Percentiles rank a stretch among this genome's conserved stretches.
phyloP scores from a whole-genome alignment of 2,329 filamentous ascomycete species.

The Chaetomium strumarium region DNA sequence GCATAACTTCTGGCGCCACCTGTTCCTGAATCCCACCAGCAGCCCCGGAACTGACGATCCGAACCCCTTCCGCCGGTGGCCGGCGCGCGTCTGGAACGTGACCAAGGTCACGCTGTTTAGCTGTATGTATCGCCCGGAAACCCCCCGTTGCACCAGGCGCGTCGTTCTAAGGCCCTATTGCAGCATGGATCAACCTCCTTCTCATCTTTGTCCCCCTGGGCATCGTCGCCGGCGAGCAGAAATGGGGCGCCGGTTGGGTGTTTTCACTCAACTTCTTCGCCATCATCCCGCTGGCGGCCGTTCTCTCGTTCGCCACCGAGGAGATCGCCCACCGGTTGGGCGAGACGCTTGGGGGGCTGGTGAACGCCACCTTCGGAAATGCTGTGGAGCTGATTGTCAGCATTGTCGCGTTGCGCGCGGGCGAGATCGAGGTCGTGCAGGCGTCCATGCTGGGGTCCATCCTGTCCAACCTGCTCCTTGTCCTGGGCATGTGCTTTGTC shows the following conservation, averaged over 20 bases:
- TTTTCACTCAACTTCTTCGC: conserved; percentile 77
- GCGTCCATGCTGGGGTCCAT: conserved; percentile 96
- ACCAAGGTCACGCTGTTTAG: conserved; percentile 53
- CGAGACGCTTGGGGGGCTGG: conserved; percentile 65
- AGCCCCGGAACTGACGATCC: conserved; percentile 49
- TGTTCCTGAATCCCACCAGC: conserved; percentile 45
- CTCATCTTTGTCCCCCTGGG: conserved; percentile 70
- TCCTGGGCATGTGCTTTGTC: conserved; percentile 75
- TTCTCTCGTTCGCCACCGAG: conserved; percentile 72
- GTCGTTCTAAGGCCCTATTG: background rate
- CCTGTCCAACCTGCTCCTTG: conserved; percentile 86
- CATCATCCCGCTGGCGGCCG: conserved; percentile 68
- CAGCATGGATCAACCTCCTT: conserved; percentile 61
- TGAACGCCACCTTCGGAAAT: conserved; percentile 75
- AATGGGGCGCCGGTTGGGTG: conserved; percentile 60
- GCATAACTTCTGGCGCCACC: conserved; percentile 24
- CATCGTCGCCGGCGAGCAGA: conserved; percentile 57
- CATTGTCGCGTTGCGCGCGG: conserved; percentile 79
- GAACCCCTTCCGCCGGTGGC: conserved; percentile 40
- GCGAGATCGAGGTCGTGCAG: conserved; percentile 93
- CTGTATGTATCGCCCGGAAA: conserved; percentile 39
- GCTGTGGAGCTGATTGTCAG: conserved; percentile 80
- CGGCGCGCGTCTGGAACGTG: conserved; percentile 49
- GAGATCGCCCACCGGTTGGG: conserved; percentile 68
- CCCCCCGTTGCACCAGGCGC: background rate